phyloP scores from a whole-genome alignment of 1,139 yeast species.

The Taphrina pruni region DNA sequence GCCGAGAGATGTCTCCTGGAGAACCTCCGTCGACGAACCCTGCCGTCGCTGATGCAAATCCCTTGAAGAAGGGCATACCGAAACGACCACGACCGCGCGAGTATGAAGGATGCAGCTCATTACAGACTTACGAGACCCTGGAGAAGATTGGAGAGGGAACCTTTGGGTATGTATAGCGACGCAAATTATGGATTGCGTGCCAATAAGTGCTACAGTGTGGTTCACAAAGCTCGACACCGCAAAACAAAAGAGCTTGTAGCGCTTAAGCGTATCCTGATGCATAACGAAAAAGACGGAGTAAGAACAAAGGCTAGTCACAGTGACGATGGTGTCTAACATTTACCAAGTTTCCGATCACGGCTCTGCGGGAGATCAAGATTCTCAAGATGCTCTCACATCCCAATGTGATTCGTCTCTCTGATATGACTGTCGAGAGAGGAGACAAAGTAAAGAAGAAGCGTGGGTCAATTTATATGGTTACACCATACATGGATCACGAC shows the following conservation, averaged over 20 bases:
- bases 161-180: conserved; percentile 61
- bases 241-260: conserved; percentile 70
- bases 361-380: conserved; percentile 87
- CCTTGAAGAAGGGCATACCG: conserved; percentile 35
- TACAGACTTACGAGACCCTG: conserved; percentile 60
- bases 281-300: conserved; percentile 79
- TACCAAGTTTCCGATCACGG: conserved; percentile 79
- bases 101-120: conserved; percentile 32
- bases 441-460: conserved; percentile 49
- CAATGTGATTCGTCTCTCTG: conserved; percentile 78
- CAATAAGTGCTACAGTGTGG: conserved; percentile 55
- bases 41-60: conserved; percentile 3
- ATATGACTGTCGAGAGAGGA: conserved; percentile 73
- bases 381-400: conserved; percentile 71
- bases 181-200: not conserved
- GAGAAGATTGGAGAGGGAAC: conserved; percentile 92
- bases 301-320: conserved; percentile 7
- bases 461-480: conserved; percentile 74
- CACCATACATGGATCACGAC: conserved; percentile 93
- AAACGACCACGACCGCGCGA: conserved; percentile 36
- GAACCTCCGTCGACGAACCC: not conserved
- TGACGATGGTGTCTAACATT: not conserved
- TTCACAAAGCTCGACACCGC: conserved; percentile 69
- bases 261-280: conserved; percentile 79
- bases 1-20: not conserved